phyloP scores from a whole-genome alignment of 2,329 filamentous ascomycete genomes.

The Cladophialophora immunda region DNA sequence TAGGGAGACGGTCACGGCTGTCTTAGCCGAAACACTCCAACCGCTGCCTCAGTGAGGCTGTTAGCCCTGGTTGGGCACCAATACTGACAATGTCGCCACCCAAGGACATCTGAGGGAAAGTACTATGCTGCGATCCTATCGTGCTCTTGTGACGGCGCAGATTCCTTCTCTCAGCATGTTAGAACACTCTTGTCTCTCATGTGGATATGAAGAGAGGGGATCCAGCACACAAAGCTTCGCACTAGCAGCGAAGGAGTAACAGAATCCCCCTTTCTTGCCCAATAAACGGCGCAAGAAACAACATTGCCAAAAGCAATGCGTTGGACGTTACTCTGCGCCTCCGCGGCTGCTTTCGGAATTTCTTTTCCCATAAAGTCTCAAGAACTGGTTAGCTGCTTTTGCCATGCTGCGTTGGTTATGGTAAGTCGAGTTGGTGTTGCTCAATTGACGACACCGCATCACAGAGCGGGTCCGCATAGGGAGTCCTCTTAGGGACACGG shows the following conservation, averaged over 20 bases:
- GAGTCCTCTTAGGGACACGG: neutral
- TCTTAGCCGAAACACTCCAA: neutral
- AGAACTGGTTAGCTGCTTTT: neutral
- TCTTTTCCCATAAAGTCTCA: neutral
- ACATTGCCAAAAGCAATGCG: slow-evolving; percentile 1
- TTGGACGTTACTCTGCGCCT: neutral
- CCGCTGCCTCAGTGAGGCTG: slow-evolving; percentile 5
- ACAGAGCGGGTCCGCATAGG: slow-evolving; percentile 2
- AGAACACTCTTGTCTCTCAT: neutral
- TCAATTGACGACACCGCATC: neutral
- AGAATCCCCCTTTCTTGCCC: neutral
- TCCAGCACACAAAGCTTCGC: neutral
- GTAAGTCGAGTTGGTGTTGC: neutral
- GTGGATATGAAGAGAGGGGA: neutral
- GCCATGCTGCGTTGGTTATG: neutral
- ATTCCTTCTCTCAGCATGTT: neutral
- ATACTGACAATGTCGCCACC: slow-evolving; percentile 10
- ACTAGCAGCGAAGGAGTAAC: slow-evolving; percentile 7
- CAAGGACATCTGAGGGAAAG: slow-evolving; percentile 2
- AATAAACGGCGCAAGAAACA: neutral
- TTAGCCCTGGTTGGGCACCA: slow-evolving; percentile 9
- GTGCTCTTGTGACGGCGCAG: neutral
- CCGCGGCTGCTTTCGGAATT: neutral
- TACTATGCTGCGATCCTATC: slow-evolving; percentile 9
- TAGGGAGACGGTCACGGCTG: neutral